Evolutionary conservation across 179 eudicot genomes (phyloP).

Genomic region (Heliamphora pulchella): DNA sequence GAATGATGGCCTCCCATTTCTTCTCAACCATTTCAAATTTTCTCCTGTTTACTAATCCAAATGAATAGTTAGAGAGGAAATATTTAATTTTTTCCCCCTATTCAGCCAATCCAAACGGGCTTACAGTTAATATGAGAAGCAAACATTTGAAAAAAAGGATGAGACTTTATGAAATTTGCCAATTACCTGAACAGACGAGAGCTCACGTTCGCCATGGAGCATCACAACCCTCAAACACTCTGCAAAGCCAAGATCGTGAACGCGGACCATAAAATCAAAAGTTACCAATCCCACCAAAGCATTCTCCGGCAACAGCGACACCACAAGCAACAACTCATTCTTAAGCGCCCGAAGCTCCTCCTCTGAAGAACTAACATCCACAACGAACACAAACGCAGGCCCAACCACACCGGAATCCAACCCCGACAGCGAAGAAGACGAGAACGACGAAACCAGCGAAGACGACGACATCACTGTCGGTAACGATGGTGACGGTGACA

Average conservation of each 20-base stretch:
- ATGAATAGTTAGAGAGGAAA: no score
- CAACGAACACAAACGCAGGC: conserved; percentile 76
- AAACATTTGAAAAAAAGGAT: not conserved
- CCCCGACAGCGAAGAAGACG: conserved; percentile 23
- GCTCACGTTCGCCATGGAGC: conserved; percentile 76
- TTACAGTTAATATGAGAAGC: not conserved
- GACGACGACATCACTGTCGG: conserved; percentile 29
- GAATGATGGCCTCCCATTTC: no score
- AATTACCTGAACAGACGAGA: conserved; percentile 63
- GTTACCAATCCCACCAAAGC: conserved; percentile 74
- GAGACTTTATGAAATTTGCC: not conserved
- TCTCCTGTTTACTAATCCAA: no score
- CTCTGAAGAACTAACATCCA: conserved; percentile 63
- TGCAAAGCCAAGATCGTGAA: conserved; percentile 71
- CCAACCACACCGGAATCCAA: conserved; percentile 28
- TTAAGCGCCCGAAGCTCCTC: conserved; percentile 68
- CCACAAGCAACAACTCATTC: conserved; percentile 58
- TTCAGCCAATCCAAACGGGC: no score
- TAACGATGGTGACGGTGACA: conserved; percentile 22
- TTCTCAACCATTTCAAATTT: no score
- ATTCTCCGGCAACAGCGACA: conserved; percentile 67
- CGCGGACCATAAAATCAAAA: conserved; percentile 75
- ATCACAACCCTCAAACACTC: conserved; percentile 70
- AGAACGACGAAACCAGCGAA: conserved; percentile 24
- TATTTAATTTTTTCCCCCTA: no score